Conservation (phyloP, 225 moss, liverwort and hornwort species). For the Climacium dendroides region DNA sequence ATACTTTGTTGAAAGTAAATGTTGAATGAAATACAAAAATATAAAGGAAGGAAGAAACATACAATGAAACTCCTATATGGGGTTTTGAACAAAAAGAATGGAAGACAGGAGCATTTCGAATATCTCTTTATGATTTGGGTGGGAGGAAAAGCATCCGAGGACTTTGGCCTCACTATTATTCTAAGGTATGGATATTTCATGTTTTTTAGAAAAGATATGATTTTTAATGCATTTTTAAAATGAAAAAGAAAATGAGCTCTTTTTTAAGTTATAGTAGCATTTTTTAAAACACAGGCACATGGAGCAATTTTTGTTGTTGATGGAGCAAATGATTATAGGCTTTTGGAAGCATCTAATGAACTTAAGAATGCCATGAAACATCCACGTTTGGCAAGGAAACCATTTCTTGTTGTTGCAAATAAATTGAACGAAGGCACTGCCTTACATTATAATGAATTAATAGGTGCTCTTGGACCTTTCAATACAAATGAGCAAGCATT, state of each 20-base stretch:
- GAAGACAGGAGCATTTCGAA: neutral
- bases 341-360: constrained; percentile 16
- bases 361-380: constrained; percentile 3
- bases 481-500: constrained; percentile 5
- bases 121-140: constrained; percentile 12
- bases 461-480: constrained; percentile 7
- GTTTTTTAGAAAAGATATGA: neutral
- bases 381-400: constrained; percentile 10
- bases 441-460: neutral
- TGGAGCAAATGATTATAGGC: neutral
- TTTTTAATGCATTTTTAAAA: neutral
- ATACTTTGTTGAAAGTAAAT: no score
- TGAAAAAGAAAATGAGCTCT: neutral
- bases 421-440: neutral
- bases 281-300: neutral
- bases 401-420: constrained; percentile 22
- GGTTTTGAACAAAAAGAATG: constrained; percentile 10
- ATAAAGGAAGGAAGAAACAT: neutral
- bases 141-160: constrained; percentile 18
- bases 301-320: constrained; percentile 36
- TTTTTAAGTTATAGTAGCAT: no score
- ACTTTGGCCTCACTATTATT: constrained; percentile 31
- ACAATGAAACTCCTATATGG: neutral
- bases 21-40: neutral
- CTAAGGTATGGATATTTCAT: neutral